phyloP scores from a whole-genome alignment of 2,329 filamentous ascomycete species.

The Phialophora expanda region DNA sequence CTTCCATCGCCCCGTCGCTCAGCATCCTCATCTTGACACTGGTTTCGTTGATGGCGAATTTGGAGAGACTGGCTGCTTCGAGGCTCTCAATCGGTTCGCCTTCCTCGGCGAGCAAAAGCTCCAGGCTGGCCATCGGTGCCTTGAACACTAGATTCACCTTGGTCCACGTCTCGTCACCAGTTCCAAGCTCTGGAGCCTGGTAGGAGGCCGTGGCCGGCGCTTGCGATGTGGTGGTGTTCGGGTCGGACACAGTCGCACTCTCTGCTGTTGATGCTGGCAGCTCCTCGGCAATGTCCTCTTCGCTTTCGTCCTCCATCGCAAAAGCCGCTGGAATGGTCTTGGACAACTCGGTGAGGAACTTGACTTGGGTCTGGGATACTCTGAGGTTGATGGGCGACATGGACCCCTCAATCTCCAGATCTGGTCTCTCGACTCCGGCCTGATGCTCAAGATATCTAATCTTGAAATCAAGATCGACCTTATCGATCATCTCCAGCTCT shows the following conservation, averaged over 20 bases:
- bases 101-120: constrained; percentile 78
- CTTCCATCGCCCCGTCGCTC: constrained; percentile 87
- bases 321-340: constrained; percentile 88
- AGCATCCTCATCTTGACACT: constrained; percentile 91
- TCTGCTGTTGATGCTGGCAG: constrained; percentile 64
- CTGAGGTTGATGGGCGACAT: constrained; percentile 93
- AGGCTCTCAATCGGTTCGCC: constrained; percentile 78
- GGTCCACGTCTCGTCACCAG: constrained; percentile 77
- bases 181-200: constrained; percentile 72
- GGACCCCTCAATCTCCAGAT: constrained; percentile 86
- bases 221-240: constrained; percentile 52
- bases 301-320: constrained; percentile 71
- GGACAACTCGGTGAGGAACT: constrained; percentile 85
- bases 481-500: constrained; percentile 94
- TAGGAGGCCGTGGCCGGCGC: constrained; percentile 54
- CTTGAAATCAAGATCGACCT: constrained; percentile 91
- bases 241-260: constrained; percentile 55
- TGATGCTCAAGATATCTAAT: constrained; percentile 91
- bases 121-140: constrained; percentile 83
- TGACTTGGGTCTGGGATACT: constrained; percentile 88
- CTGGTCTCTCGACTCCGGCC: constrained; percentile 75
- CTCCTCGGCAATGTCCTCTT: constrained; percentile 75
- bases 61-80: constrained; percentile 81
- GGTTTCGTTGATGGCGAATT: constrained; percentile 92
- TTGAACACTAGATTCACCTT: constrained; percentile 92